Percentiles rank a stretch among this genome's conserved stretches.
These are phyloP conservation scores for Colletotrichum sp. DNA, from an alignment of 2,329 filamentous ascomycete genomes.

Conservation along the genomic window DNA sequence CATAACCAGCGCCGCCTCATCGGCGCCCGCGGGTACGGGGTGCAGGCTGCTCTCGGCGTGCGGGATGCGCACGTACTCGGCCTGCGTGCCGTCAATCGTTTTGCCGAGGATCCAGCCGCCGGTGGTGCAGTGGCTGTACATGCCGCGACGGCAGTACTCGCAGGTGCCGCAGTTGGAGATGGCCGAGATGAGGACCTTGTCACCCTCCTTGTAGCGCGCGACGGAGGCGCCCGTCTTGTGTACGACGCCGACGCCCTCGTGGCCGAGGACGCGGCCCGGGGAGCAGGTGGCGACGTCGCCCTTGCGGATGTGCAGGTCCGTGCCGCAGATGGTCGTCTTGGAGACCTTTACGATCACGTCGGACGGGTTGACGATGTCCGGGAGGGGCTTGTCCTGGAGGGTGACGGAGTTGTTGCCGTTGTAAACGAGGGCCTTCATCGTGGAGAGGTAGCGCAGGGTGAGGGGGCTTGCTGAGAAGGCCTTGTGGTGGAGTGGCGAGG, in stretches of 20 bases:
- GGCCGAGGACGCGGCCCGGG: conserved; percentile 33
- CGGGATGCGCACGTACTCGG: conserved; percentile 65
- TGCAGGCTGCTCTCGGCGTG: conserved; percentile 72
- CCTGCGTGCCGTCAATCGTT: conserved; percentile 57
- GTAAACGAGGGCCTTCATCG: conserved; percentile 56
- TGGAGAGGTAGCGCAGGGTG: not conserved
- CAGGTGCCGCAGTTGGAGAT: conserved; percentile 51
- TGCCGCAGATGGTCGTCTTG: conserved; percentile 38
- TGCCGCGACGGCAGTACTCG: conserved; percentile 53
- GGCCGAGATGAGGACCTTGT: conserved; percentile 43
- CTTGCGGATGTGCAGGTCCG: conserved; percentile 39
- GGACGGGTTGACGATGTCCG: conserved; percentile 27
- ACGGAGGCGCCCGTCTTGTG: conserved; percentile 38
- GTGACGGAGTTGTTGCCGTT: conserved; percentile 34
- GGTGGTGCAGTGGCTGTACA: conserved; percentile 57
- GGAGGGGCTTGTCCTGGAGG: conserved; percentile 35
- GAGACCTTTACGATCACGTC: conserved; percentile 43
- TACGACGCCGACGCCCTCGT: conserved; percentile 47
- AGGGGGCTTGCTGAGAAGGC: not conserved
- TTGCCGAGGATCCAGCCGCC: conserved; percentile 63
- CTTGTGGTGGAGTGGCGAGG: not conserved
- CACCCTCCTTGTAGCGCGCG: conserved; percentile 36
- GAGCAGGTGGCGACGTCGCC: conserved; percentile 24
- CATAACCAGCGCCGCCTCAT: conserved; percentile 56
- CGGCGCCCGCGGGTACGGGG: conserved; percentile 54